Evolutionary conservation across 225 moss, liverwort and hornwort genomes (phyloP), one percentile per base, ranked within the genome.

Genomic region (Climacium dendroides): DNA sequence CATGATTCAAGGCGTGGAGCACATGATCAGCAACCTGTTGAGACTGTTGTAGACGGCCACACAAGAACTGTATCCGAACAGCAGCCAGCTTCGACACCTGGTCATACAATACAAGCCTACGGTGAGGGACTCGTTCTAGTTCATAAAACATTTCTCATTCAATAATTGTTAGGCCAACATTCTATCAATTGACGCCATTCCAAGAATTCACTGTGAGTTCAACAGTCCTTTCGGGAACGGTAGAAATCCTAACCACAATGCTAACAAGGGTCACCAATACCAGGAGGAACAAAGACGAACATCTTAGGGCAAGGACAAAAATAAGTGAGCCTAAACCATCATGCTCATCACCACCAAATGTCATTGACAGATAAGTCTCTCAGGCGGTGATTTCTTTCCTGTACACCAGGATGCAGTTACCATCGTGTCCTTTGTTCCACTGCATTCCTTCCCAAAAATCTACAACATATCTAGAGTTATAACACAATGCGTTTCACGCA

Each of bases 61-160:
- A 97, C 81, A 99, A 90, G 87, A 92, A 94, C 90, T 96, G 95
- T 75, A 96, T 95, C 83, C 98, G 93, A 55, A 95, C 96, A 83
- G 95, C 95, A 77, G 98, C 96, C 71, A 99, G 80, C 87, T 95
- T 99, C 84, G 96, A 89, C 71, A 99, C 98, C 98, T 98, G 93
- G 29, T 66, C 88, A 97, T 63, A 82, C 11, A 55, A 85, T 84
- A 41, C 86, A 91, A 82, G 47, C 85, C 77, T 32, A 25, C 24
- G 53, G 45, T 82, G 81, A 64, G 65, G 71, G 37, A 83, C 60
- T 85, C 79, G 14, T 82, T 55, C 53, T 57, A 16, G 26, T 77
- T 87, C 78, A 64, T 43, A 82, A 69, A 67, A 82, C 13, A 81
- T 85, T 30, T 81, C 58, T 71, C 84, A 54, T 81, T 67, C 71